A percentile compares a stretch with the other conserved stretches of the same genome.
Conservation (phyloP, 768 basidiomycete genomes). For the Panus rudis region DNA sequence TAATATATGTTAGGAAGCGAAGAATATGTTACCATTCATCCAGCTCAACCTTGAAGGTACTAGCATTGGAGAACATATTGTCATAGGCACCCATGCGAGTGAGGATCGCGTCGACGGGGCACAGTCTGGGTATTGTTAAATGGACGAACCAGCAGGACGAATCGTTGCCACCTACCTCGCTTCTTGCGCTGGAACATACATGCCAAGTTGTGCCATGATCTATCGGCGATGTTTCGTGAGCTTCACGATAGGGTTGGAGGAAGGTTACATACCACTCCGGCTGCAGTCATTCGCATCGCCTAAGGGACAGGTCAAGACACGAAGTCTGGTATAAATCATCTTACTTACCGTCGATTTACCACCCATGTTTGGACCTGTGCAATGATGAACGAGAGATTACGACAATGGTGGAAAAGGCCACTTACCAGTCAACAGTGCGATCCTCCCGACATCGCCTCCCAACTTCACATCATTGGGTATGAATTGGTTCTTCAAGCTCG, state of each 20-base stretch:
- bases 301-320: constrained; percentile 20
- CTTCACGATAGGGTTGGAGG: not conserved
- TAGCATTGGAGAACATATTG: constrained; percentile 90
- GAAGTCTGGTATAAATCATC: not conserved
- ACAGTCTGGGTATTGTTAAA: constrained; percentile 37
- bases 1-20: not conserved
- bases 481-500: constrained; percentile 55
- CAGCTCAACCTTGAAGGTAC: constrained; percentile 97
- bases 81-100: constrained; percentile 99
- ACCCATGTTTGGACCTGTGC: constrained; percentile 78
- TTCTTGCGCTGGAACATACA: constrained; percentile 82
- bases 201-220: constrained; percentile 94
- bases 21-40: constrained; percentile 73
- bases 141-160: not conserved
- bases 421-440: constrained; percentile 82
- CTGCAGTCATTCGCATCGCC: constrained; percentile 94
- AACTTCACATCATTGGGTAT: constrained; percentile 91
- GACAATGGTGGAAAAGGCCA: constrained; percentile 7
- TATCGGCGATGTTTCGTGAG: constrained; percentile 15
- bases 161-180: constrained; percentile 51
- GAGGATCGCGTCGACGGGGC: constrained; percentile 85
- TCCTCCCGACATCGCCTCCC: constrained; percentile 66
- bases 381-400: constrained; percentile 2
- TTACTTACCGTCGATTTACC: constrained; percentile 69
- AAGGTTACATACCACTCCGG: constrained; percentile 62